Evolutionary conservation across 2,329 filamentous ascomycete species (phyloP).

Genomic region (Diaporthe ilicicola): DNA sequence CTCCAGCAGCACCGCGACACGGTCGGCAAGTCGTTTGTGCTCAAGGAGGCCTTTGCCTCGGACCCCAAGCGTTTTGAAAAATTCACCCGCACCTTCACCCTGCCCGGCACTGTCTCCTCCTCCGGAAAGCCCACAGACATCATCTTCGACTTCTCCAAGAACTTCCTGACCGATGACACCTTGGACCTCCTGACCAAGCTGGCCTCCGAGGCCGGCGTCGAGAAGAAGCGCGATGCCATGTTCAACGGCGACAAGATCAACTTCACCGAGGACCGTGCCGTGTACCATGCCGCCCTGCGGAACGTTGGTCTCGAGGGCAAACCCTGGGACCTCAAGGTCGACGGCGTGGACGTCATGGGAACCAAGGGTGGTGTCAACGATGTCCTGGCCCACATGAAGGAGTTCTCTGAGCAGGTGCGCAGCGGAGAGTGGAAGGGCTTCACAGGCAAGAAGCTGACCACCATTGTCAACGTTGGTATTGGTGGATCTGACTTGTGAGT

Average conservation of each 20-base stretch:
- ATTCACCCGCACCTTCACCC: conserved; percentile 86
- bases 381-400: conserved; percentile 96
- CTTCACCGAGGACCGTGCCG: conserved; percentile 96
- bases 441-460: conserved; percentile 96
- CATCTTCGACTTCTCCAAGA: conserved; percentile 99
- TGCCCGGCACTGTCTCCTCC: conserved; percentile 76
- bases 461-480: conserved; percentile 96
- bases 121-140: conserved; percentile 72
- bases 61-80: conserved; percentile 90
- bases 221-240: conserved; percentile 96
- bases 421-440: conserved; percentile 97
- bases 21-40: conserved; percentile 86
- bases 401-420: conserved; percentile 94
- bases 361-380: conserved; percentile 87
- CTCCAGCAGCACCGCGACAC: conserved; percentile 90
- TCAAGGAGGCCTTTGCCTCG: conserved; percentile 91
- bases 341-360: conserved; percentile 92
- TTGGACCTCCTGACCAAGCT: conserved; percentile 86
- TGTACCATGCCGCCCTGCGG: conserved; percentile 93
- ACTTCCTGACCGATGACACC: conserved; percentile 95
- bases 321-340: conserved; percentile 80
- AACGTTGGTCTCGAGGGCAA: conserved; percentile 71
- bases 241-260: conserved; percentile 99
- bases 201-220: conserved; percentile 88
- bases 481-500: conserved; percentile 97